Percentiles rank a stretch among this genome's conserved stretches.
Conservation (phyloP, 768 basidiomycete species). For the Mycena maculata region DNA sequence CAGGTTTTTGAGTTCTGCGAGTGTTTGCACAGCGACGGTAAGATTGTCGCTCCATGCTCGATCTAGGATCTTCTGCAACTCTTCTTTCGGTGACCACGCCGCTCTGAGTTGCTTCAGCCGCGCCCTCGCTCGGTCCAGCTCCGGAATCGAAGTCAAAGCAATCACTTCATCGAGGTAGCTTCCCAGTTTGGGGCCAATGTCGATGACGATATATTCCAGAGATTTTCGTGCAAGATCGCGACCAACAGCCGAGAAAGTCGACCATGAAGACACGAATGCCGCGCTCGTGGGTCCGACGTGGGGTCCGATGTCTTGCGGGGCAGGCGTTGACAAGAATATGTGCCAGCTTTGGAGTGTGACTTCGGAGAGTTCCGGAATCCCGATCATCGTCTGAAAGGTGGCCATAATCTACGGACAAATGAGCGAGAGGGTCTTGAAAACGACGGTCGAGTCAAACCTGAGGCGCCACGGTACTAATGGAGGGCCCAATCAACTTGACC, state of each 20-base stretch:
- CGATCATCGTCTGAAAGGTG: constrained; percentile 90
- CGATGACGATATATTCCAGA: constrained; percentile 77
- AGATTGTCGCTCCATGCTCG: constrained; percentile 85
- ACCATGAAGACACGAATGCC: constrained; percentile 84
- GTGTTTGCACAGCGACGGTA: constrained; percentile 77
- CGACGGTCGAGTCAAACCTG: constrained; percentile 68
- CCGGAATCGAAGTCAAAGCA: constrained; percentile 78
- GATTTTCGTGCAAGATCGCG: constrained; percentile 66
- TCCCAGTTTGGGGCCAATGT: constrained; percentile 65
- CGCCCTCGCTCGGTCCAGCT: constrained; percentile 59
- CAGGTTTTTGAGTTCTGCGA: constrained; percentile 80
- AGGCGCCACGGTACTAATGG: constrained; percentile 82
- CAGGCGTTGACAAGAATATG: constrained; percentile 76
- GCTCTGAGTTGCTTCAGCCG: constrained; percentile 59
- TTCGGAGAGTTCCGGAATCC: constrained; percentile 77
- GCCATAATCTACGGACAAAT: constrained; percentile 84
- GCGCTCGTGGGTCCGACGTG: constrained; percentile 91
- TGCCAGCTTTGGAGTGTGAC: constrained; percentile 86
- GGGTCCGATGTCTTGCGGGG: constrained; percentile 78
- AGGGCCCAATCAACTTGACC: constrained; percentile 74
- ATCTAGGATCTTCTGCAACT: constrained; percentile 75
- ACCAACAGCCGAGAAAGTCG: constrained; percentile 63
- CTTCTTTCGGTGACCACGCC: constrained; percentile 62
- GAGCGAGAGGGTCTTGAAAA: not conserved
- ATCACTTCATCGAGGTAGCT: constrained; percentile 81